A percentile compares a stretch with the other conserved stretches of the same genome.
Evolutionary conservation across 2,329 filamentous ascomycete genomes (phyloP).

Genomic region (Fusarium xylarioides): DNA sequence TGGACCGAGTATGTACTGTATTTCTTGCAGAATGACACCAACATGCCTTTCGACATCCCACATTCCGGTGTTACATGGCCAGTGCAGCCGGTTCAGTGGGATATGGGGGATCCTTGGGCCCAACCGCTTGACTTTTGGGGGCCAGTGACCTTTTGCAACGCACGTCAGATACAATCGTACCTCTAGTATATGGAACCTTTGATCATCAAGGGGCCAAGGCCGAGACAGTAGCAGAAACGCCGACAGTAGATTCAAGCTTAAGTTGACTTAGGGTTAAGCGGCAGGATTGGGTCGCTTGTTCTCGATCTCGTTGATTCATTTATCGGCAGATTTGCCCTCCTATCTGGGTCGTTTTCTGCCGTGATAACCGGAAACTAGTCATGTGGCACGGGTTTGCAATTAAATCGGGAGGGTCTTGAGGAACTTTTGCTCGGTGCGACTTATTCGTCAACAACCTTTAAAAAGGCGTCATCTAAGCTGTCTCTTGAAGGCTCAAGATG

Average conservation of each 20-base stretch:
- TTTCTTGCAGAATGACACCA: not conserved
- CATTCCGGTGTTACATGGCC: not conserved
- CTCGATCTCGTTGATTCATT: not conserved
- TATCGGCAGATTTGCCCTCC: not conserved
- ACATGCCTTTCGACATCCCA: not conserved
- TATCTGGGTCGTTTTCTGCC: constrained; percentile 13
- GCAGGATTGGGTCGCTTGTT: not conserved
- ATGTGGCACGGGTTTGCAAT: constrained; percentile 1
- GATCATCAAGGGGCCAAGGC: not conserved
- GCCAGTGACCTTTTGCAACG: not conserved
- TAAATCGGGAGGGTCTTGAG: not conserved
- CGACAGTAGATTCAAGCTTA: constrained; percentile 7
- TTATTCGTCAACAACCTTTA: constrained; percentile 6
- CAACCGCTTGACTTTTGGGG: not conserved
- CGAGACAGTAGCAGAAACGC: constrained; percentile 2
- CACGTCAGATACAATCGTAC: not conserved
- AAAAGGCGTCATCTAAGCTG: constrained; percentile 8
- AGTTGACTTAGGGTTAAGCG: not conserved
- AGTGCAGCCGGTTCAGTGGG: not conserved
- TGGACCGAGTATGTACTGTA: not conserved
- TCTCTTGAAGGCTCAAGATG: rapidly evolving
- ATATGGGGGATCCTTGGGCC: not conserved
- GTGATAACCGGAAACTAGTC: constrained; percentile 3
- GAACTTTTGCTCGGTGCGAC: constrained; percentile 16
- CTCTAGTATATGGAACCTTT: not conserved